A percentile compares a stretch with the other conserved stretches of the same genome.
Evolutionary conservation across 768 basidiomycete genomes (phyloP).

Genomic region (Tylopilus intermedius): DNA sequence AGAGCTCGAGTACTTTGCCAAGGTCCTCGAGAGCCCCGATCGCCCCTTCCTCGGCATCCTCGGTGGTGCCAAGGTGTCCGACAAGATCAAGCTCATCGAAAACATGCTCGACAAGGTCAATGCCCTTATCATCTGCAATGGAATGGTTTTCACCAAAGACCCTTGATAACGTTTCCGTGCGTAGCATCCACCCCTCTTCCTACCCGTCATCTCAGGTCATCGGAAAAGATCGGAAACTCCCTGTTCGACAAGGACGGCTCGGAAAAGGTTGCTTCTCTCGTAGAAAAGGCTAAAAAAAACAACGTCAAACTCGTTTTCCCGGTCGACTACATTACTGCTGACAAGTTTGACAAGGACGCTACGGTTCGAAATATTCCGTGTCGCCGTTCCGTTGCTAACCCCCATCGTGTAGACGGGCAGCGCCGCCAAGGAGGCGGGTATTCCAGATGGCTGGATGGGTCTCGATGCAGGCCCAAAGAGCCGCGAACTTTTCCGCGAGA

Average conservation of each 20-base stretch:
- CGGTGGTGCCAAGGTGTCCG: conserved; percentile 97
- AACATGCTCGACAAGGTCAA: conserved; percentile 99
- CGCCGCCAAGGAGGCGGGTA: conserved; percentile 81
- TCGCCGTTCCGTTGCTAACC: conserved; percentile 2
- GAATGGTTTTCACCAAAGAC: conserved; percentile 99
- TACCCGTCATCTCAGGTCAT: conserved; percentile 2
- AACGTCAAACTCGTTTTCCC: conserved; percentile 94
- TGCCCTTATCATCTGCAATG: conserved; percentile 93
- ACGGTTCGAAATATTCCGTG: conserved; percentile 41
- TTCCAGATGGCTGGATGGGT: conserved; percentile 92
- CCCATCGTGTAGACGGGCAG: conserved; percentile 47
- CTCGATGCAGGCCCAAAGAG: conserved; percentile 89
- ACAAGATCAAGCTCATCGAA: conserved; percentile 98
- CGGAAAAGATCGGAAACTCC: conserved; percentile 76
- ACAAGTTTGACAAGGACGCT: conserved; percentile 94
- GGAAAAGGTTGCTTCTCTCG: conserved; percentile 73
- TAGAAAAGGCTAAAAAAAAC: conserved; percentile 90
- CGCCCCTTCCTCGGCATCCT: conserved; percentile 97
- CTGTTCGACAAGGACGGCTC: conserved; percentile 89
- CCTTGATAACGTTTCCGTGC: conserved; percentile 68
- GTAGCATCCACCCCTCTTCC: conserved; percentile 15
- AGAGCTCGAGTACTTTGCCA: conserved; percentile 97
- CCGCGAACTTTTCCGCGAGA: conserved; percentile 67
- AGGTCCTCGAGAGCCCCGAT: conserved; percentile 91
- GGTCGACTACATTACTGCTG: conserved; percentile 88